Evolutionary conservation across 306 rosid genomes (phyloP).

Genomic region (Malus sylvestris): DNA sequence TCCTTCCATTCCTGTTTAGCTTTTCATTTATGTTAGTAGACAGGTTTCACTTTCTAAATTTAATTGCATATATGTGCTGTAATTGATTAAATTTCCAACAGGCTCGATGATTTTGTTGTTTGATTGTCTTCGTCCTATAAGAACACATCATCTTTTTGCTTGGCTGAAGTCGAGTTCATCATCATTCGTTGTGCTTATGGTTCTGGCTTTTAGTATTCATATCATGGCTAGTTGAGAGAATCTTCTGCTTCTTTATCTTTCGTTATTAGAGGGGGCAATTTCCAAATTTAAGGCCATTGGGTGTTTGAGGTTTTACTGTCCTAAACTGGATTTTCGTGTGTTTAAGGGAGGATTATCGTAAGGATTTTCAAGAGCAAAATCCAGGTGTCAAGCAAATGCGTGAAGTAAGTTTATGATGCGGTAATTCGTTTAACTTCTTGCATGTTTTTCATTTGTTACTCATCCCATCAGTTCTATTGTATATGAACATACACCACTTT

Average conservation of each 20-base stretch:
- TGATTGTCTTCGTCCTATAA: neutral
- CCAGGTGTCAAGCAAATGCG: constrained; percentile 89
- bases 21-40: constrained; percentile 7
- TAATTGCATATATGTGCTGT: neutral
- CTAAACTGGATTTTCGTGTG: constrained; percentile 26
- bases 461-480: neutral
- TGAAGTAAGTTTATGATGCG: constrained; percentile 43
- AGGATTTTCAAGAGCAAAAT: constrained; percentile 73
- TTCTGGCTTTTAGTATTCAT: neutral
- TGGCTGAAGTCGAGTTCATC: neutral
- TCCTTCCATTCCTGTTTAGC: neutral
- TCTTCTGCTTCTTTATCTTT: neutral
- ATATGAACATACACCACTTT: constrained; percentile 4
- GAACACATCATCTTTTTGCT: neutral
- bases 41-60: neutral
- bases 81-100: neutral
- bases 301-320: neutral
- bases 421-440: neutral
- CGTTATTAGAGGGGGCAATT: neutral
- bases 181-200: neutral
- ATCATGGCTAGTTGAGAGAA: neutral
- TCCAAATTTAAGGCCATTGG: neutral
- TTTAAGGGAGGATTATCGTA: constrained; percentile 89
- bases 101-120: neutral
- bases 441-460: neutral